Percentiles rank a stretch among this genome's conserved stretches.
Conservation (phyloP, 306 rosid genomes). For the Prinsepia uniflora region DNA sequence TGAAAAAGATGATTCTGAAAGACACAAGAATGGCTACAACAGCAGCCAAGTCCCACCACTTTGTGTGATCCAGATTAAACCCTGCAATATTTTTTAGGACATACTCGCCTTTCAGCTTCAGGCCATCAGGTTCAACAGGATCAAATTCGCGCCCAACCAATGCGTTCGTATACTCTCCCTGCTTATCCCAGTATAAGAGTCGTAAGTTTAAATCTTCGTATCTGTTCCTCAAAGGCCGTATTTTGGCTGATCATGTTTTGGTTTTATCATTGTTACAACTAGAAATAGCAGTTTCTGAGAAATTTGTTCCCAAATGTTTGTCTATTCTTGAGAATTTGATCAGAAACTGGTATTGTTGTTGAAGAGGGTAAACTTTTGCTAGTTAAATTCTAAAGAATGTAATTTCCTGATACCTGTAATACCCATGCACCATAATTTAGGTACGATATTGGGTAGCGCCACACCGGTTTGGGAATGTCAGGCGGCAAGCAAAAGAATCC, state of each 20-base stretch:
- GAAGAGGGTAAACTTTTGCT: neutral
- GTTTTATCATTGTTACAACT: too few relatives aligned
- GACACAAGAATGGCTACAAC: constrained; percentile 42
- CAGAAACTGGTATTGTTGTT: neutral
- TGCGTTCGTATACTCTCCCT: constrained; percentile 92
- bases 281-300: neutral
- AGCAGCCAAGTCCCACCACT: constrained; percentile 91
- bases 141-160: constrained; percentile 77
- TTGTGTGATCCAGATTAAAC: constrained; percentile 48
- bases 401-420: constrained; percentile 51
- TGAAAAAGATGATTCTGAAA: constrained; percentile 59
- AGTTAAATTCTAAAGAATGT: neutral
- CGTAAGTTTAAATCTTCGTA: neutral
- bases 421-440: constrained; percentile 85
- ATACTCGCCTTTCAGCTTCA: constrained; percentile 66
- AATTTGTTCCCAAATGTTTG: neutral
- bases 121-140: constrained; percentile 39
- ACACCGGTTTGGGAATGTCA: constrained; percentile 72
- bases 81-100: constrained; percentile 63
- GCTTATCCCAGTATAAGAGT: constrained; percentile 21
- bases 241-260: neutral
- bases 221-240: neutral
- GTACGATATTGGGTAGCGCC: constrained; percentile 89
- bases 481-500: constrained; percentile 63
- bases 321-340: neutral